Conservation (phyloP, 345 rosid genomes). For the Eutrema heterophyllum region DNA sequence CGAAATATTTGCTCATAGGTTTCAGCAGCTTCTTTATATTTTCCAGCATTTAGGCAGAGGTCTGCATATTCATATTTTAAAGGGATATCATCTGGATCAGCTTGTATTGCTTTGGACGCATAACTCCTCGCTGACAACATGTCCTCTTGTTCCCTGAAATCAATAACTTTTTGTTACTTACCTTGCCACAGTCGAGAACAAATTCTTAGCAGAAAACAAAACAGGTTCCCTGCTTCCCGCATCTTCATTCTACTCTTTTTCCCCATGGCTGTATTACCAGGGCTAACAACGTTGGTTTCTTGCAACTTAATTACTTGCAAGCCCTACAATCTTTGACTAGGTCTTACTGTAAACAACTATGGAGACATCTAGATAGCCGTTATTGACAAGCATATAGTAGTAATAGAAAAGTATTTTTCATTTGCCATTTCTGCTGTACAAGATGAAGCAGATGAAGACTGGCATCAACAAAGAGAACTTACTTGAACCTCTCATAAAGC, state of each 20-base stretch:
- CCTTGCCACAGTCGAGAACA: background rate
- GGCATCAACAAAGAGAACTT: slow-evolving; percentile 30
- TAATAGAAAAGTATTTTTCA: background rate
- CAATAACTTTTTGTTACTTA: slow-evolving; percentile 3
- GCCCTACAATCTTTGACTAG: background rate
- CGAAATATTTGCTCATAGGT: slow-evolving; percentile 62
- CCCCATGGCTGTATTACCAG: background rate
- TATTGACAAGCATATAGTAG: background rate
- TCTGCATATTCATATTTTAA: slow-evolving; percentile 58
- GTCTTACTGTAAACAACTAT: background rate
- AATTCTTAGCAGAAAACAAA: background rate
- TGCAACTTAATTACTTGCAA: slow-evolving; percentile 4
- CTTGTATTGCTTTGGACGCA: slow-evolving; percentile 74
- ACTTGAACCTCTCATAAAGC: slow-evolving; percentile 68
- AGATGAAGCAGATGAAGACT: slow-evolving; percentile 9
- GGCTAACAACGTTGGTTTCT: background rate
- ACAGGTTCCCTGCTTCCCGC: background rate
- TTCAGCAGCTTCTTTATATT: slow-evolving; percentile 75
- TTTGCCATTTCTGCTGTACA: slow-evolving; percentile 4
- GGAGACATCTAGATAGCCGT: background rate
- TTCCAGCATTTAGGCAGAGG: slow-evolving; percentile 56
- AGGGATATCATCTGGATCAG: slow-evolving; percentile 68
- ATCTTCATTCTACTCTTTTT: background rate
- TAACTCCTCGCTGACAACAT: slow-evolving; percentile 49
- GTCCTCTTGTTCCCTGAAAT: slow-evolving; percentile 62